Conservation (phyloP, 225 moss, liverwort and hornwort genomes). For the Antitrichia curtipendula region DNA sequence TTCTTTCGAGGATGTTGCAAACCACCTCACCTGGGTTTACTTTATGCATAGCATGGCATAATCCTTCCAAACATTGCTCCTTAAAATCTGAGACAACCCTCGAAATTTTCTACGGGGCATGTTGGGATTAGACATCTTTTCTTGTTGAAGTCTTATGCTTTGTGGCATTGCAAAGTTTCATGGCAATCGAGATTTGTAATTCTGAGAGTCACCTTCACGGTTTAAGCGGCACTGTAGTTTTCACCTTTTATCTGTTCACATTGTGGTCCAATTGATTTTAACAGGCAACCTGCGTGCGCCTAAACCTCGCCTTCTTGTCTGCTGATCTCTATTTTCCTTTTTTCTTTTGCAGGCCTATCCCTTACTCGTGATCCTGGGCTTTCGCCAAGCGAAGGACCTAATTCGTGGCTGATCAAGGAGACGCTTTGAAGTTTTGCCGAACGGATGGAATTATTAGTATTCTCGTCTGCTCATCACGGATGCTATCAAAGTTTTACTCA, state of each 20-base stretch:
- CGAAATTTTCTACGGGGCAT: not conserved
- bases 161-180: not conserved
- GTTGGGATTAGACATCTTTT: not conserved
- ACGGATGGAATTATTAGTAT: not conserved
- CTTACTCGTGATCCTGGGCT: not conserved
- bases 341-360: not conserved
- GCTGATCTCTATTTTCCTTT: not conserved
- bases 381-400: not conserved
- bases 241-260: not conserved
- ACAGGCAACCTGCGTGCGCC: not conserved
- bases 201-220: not conserved
- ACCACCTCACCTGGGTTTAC: not conserved
- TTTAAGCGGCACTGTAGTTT: not conserved
- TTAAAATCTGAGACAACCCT: not conserved
- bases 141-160: too few species aligned
- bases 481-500: not conserved
- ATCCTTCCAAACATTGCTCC: not conserved
- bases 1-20: not conserved
- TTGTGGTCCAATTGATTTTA: not conserved
- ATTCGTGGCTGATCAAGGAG: not conserved
- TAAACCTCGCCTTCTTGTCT: not conserved
- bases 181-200: not conserved
- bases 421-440: not conserved
- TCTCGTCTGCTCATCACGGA: not conserved
- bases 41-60: not conserved